Percentiles rank a stretch among this genome's conserved stretches.
These are phyloP conservation scores for Gonium pectorale DNA, from an alignment of 139 green algal species.

Conservation along the genomic window DNA sequence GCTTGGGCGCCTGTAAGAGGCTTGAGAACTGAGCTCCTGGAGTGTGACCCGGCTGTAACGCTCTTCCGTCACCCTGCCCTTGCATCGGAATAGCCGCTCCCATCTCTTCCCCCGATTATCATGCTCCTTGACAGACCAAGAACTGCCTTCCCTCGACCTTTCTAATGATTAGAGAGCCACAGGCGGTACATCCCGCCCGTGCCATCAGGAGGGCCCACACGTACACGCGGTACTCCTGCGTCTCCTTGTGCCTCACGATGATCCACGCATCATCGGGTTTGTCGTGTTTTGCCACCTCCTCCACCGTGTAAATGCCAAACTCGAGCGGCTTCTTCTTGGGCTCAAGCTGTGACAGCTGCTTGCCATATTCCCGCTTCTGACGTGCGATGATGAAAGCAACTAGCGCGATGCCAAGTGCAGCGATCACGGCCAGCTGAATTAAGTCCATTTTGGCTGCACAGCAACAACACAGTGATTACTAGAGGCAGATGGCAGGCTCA, in stretches of 20 bases:
- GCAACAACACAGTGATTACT: no score
- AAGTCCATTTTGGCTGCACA: conserved; percentile 28
- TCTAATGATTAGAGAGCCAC: no score
- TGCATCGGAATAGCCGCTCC: no score
- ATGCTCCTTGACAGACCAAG: no score
- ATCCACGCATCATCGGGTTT: conserved; percentile 80
- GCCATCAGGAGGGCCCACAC: neutral
- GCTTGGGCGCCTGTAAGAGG: no score
- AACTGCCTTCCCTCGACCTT: no score
- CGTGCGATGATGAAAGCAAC: conserved; percentile 20
- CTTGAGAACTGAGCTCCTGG: no score
- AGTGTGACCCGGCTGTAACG: no score
- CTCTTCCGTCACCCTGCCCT: no score
- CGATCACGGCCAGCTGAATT: neutral
- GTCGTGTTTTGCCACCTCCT: conserved; percentile 82
- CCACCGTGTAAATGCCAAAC: conserved; percentile 65
- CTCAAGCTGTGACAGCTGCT: conserved; percentile 36
- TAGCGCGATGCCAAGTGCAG: neutral
- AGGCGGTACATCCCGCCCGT: no score
- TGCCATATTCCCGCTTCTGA: neutral
- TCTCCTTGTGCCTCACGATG: conserved; percentile 70
- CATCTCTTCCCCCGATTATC: no score
- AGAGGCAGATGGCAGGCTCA: no score
- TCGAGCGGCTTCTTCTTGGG: conserved; percentile 12
- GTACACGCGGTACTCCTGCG: conserved; percentile 37